Percentiles rank a stretch among this genome's conserved stretches.
Conservation (phyloP, 768 basidiomycete species). For the Lentinula boryana region DNA sequence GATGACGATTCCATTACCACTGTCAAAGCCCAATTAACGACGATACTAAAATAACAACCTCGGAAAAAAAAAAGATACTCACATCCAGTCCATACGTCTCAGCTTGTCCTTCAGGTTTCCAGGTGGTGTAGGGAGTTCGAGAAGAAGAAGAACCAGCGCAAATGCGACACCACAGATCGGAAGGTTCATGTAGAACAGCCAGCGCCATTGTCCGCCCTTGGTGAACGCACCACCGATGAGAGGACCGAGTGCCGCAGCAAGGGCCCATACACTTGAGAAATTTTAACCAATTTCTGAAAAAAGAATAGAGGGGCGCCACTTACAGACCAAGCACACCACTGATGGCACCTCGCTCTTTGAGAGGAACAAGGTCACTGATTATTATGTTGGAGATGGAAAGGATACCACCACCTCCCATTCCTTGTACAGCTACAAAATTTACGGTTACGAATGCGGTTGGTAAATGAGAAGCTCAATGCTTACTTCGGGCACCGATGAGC, state of each 20-base stretch:
- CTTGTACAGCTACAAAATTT: constrained; percentile 1
- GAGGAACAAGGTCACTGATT: constrained; percentile 25
- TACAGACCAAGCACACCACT: constrained; percentile 23
- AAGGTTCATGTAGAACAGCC: constrained; percentile 38
- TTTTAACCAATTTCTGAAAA: neutral
- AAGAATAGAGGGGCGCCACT: neutral
- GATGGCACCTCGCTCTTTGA: constrained; percentile 25
- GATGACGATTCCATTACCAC: constrained; percentile 29
- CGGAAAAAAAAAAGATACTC: constrained; percentile 1
- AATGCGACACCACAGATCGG: constrained; percentile 24
- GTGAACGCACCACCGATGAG: constrained; percentile 28
- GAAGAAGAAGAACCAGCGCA: constrained; percentile 19
- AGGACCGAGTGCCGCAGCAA: constrained; percentile 26
- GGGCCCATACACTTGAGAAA: constrained; percentile 22
- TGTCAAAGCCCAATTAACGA: constrained; percentile 8
- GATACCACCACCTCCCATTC: constrained; percentile 5
- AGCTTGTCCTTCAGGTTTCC: constrained; percentile 26
- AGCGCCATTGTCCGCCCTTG: constrained; percentile 27
- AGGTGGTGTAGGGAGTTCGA: constrained; percentile 26
- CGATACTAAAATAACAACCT: neutral
- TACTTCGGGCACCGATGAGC: constrained; percentile 21
- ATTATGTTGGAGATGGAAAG: constrained; percentile 23
- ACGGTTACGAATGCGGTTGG: neutral
- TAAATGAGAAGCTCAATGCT: neutral
- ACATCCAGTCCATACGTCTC: constrained; percentile 33